Percentiles rank a stretch among this genome's conserved stretches.
Evolutionary conservation across 164 flowering plant species (phyloP).

Genomic region (Saururus chinensis): DNA sequence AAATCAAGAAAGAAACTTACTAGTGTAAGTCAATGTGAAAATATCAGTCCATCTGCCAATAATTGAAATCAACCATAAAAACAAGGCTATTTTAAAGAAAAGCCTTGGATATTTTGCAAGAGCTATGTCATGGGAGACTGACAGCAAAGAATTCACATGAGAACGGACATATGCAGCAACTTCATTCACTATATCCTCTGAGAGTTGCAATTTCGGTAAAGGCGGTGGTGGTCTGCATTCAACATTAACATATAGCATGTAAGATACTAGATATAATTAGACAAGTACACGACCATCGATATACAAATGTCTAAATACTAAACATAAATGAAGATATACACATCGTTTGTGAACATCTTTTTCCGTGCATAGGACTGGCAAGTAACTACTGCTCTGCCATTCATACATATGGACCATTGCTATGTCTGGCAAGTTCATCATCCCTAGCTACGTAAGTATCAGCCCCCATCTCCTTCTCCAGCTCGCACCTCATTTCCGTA

Average conservation of each 20-base stretch:
- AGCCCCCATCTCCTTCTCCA: too few species aligned
- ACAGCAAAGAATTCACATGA: conserved; percentile 40
- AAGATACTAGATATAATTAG: background rate
- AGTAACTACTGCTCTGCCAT: too few species aligned
- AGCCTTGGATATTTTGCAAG: conserved; percentile 60
- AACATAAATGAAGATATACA: background rate
- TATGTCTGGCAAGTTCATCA: too few species aligned
- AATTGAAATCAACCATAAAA: conserved; percentile 44
- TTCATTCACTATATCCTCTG: conserved; percentile 59
- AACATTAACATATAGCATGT: conserved; percentile 1
- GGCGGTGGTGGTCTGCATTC: conserved; percentile 85
- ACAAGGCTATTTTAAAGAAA: conserved; percentile 52
- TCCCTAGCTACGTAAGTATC: too few species aligned
- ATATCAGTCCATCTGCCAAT: conserved; percentile 68
- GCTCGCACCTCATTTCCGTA: too few species aligned
- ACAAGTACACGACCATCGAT: background rate
- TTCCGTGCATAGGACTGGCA: too few species aligned
- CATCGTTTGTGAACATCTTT: background rate
- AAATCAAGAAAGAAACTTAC: conserved; percentile 39
- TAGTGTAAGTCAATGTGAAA: conserved; percentile 49
- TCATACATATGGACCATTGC: too few species aligned
- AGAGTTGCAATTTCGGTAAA: conserved; percentile 56
- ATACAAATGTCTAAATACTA: background rate
- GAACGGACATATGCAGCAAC: conserved; percentile 33
- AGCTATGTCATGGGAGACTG: conserved; percentile 53